Percentiles rank a stretch among this genome's conserved stretches.
phyloP scores from a whole-genome alignment of 768 basidiomycete genomes.

The Podaxis sp. region DNA sequence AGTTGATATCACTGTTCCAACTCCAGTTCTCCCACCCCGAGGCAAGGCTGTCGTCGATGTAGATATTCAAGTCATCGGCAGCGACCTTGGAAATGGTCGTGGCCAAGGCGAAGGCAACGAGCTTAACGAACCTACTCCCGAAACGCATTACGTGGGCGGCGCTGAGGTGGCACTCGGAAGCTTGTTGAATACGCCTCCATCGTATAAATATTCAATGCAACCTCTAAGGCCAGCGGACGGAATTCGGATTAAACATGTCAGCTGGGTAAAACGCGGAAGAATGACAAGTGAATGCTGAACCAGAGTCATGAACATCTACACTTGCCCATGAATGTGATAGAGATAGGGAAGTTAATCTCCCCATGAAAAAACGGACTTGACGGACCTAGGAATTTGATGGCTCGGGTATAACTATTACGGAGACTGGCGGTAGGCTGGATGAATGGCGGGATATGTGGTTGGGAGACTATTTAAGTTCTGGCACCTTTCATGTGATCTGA shows the following conservation, averaged over 20 bases:
- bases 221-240: constrained; percentile 15
- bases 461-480: neutral
- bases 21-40: constrained; percentile 50
- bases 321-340: neutral
- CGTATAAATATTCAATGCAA: constrained; percentile 1
- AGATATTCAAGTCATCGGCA: constrained; percentile 35
- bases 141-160: neutral
- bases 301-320: neutral
- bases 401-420: neutral
- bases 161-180: constrained; percentile 4
- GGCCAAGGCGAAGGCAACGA: constrained; percentile 19
- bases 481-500: neutral
- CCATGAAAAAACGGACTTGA: neutral
- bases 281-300: constrained; percentile 3
- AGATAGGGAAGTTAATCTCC: neutral
- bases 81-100: constrained; percentile 16
- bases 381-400: neutral
- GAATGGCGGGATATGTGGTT: neutral
- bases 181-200: neutral
- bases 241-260: constrained; percentile 20
- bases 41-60: constrained; percentile 36
- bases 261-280: constrained; percentile 19
- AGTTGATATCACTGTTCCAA: constrained; percentile 40
- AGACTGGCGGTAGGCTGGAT: neutral
- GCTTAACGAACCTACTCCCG: constrained; percentile 17